Base-by-base conservation (phyloP, 202 grass and related monocot genomes). In the Carex arenaria region DNA sequence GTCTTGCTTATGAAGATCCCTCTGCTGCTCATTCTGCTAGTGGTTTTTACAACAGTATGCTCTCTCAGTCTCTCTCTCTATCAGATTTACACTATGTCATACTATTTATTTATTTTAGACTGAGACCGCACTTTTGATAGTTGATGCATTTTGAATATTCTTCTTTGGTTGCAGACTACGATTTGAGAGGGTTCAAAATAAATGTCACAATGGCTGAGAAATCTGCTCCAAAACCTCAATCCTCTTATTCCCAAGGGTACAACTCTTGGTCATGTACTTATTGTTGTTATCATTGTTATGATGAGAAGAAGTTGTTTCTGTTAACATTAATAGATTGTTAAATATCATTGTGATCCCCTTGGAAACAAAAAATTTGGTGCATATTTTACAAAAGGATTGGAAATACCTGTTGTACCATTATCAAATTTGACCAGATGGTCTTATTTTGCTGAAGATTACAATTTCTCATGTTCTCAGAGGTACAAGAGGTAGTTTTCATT, bases 1-100 rank as follows among this genome's bases (percentile, higher is more conserved):
- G 91, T 71, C 89, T 99, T 84, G 91, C 91, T 88, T 99, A 99
- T 84, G 96, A 99, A 92, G 96, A 99, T 88, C 96, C 96, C 62
- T 89, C 89, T 80, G 96, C 96, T 72, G 96, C 96, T 80, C 96
- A 99, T 91, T 83, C 96, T 63, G 96, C 96, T 85, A 93, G 96
- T 83, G 88, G 90, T 76, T 99, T 99, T 85, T 99, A 94, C 40
- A 99, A 99, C 54, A 88, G 96, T 99, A 90, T 64, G 88, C 85
- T 80, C 36, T 34, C 28, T 67, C 31, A 36, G 17, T 13, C 31
- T 7, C 32, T 56, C 34, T 52, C 34, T 36, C 53, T 36, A 32
- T 79, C 17, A 18, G 64, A 3, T 88, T 55, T 55, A 51, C n/a
- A 32, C 15, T 66, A 14, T 79, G 40, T n/a, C 23, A 30, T 69